Percentiles rank a stretch among this genome's conserved stretches.
These are phyloP conservation scores for Aspergillus aculeatinus DNA, from an alignment of 2,329 filamentous ascomycete genomes.

Conservation along the genomic window DNA sequence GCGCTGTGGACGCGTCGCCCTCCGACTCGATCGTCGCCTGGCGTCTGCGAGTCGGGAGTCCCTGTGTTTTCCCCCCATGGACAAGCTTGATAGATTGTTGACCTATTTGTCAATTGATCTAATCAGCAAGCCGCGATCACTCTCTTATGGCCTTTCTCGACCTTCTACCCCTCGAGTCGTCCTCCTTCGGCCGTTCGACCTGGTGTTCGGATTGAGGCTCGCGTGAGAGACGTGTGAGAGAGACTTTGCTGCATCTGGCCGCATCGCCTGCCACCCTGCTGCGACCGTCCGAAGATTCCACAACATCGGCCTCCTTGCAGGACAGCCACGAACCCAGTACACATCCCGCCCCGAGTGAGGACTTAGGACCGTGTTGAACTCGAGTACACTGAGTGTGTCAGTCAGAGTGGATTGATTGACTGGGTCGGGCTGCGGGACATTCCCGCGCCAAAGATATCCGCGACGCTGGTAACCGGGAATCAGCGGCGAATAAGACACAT, in stretches of 20 bases:
- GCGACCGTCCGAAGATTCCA: conserved; percentile 7
- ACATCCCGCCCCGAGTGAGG: neutral
- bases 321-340: neutral
- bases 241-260: neutral
- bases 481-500: too few relatives aligned
- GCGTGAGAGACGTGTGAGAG: conserved; percentile 10
- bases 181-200: conserved; percentile 5
- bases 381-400: too few relatives aligned
- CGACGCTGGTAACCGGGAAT: conserved; percentile 9
- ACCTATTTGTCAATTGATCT: neutral
- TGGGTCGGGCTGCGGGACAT: conserved; percentile 8
- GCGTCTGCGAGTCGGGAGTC: neutral
- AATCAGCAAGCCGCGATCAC: conserved; percentile 7
- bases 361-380: neutral
- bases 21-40: conserved; percentile 4
- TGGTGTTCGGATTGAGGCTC: conserved; percentile 6
- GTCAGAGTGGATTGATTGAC: too few relatives aligned
- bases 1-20: conserved; percentile 34
- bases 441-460: conserved; percentile 14
- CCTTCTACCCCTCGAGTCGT: conserved; percentile 2
- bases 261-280: conserved; percentile 8
- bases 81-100: neutral
- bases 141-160: conserved; percentile 8
- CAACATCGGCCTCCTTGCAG: conserved; percentile 14
- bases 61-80: neutral